Evolutionary conservation across 1,284 basidiomycete genomes (phyloP).

Genomic region (Cryptococcus hybrid): DNA sequence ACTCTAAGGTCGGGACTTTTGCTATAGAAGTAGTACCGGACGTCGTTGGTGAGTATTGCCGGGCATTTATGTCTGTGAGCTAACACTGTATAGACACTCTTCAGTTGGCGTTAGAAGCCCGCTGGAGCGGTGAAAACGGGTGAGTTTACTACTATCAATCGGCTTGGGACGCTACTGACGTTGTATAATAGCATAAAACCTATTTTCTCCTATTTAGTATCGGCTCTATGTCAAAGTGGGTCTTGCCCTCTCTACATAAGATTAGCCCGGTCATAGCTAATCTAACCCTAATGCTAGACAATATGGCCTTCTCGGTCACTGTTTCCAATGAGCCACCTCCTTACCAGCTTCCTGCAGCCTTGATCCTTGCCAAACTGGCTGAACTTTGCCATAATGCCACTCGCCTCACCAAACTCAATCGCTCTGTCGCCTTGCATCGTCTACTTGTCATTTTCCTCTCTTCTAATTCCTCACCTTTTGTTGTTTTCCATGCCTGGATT

Average conservation of each 20-base stretch:
- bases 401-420: conserved; percentile 45
- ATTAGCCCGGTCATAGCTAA: background rate
- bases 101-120: conserved; percentile 26
- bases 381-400: conserved; percentile 26
- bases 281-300: conserved; percentile 1
- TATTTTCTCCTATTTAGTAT: conserved; percentile 77
- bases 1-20: conserved; percentile 73
- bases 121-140: conserved; percentile 48
- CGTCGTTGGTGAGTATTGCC: conserved; percentile 55
- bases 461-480: conserved; percentile 42
- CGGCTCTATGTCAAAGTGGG: conserved; percentile 72
- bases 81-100: conserved; percentile 23
- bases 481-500: conserved; percentile 42
- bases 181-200: conserved; percentile 69
- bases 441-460: conserved; percentile 49
- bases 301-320: conserved; percentile 11
- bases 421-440: conserved; percentile 45
- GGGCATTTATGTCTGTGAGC: background rate
- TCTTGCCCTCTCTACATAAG: background rate
- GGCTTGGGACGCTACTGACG: background rate
- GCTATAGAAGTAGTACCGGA: conserved; percentile 56
- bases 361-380: conserved; percentile 37
- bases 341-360: conserved; percentile 35
- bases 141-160: conserved; percentile 7
- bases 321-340: conserved; percentile 27